Conservation (phyloP, 1,139 yeast species). For the Candida glucosophila region DNA sequence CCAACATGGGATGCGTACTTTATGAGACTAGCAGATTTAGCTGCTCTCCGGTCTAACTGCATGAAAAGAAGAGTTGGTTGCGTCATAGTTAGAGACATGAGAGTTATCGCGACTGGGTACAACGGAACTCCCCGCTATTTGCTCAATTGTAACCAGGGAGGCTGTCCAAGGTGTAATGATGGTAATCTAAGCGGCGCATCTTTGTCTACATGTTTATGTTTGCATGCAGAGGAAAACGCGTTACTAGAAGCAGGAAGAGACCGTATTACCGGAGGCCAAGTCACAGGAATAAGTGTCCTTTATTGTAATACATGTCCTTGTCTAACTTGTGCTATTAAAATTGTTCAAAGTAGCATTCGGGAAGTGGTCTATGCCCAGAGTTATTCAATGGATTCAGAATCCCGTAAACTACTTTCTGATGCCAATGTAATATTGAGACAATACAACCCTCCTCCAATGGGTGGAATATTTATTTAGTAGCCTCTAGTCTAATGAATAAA, state of each 20-base stretch:
- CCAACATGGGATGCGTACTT: conserved; percentile 97
- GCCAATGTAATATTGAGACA: conserved; percentile 75
- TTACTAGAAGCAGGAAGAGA: conserved; percentile 89
- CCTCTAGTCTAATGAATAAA: conserved; percentile 1
- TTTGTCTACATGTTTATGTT: conserved; percentile 77
- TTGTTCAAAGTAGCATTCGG: conserved; percentile 82
- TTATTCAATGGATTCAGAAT: conserved; percentile 79
- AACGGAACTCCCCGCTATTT: conserved; percentile 93
- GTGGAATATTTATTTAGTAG: conserved; percentile 30
- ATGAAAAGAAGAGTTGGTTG: conserved; percentile 97
- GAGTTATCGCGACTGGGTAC: conserved; percentile 94
- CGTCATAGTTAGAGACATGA: conserved; percentile 75
- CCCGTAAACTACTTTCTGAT: conserved; percentile 60
- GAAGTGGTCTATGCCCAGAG: conserved; percentile 94
- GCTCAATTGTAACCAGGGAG: conserved; percentile 89
- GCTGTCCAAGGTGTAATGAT: conserved; percentile 78
- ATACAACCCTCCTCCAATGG: conserved; percentile 55
- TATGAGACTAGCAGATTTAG: conserved; percentile 87
- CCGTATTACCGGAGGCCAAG: conserved; percentile 35
- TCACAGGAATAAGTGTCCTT: conserved; percentile 42
- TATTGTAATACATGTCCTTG: conserved; percentile 98
- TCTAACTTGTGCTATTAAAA: conserved; percentile 88
- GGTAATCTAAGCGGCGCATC: conserved; percentile 54
- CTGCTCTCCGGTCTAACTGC: conserved; percentile 87
- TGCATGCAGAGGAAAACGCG: conserved; percentile 97